These are phyloP conservation scores for Sphaerulina vaccinii DNA, from an alignment of 2,329 filamentous ascomycete species.

Conservation along the genomic window DNA sequence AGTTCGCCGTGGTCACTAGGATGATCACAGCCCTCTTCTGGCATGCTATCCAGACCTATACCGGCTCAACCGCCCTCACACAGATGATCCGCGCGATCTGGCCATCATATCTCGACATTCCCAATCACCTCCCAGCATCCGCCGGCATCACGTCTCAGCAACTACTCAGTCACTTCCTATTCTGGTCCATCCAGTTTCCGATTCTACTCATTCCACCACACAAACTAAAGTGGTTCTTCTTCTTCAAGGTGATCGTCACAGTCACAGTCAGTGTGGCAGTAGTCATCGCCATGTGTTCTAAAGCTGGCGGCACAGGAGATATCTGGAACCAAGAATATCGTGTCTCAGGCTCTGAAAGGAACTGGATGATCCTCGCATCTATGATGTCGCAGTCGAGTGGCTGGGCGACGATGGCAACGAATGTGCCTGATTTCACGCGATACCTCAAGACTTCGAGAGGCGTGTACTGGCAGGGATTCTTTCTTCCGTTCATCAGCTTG, in stretches of 20 bases:
- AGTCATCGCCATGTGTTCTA: constrained; percentile 35
- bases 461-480: constrained; percentile 40
- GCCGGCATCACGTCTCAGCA: constrained; percentile 58
- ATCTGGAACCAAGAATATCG: constrained; percentile 34
- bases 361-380: constrained; percentile 32
- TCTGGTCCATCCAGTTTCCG: constrained; percentile 56
- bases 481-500: constrained; percentile 51
- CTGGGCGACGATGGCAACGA: constrained; percentile 39
- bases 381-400: constrained; percentile 36
- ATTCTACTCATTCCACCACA: constrained; percentile 54
- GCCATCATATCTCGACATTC: constrained; percentile 55
- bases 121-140: constrained; percentile 52
- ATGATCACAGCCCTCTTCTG: constrained; percentile 58
- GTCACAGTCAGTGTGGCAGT: constrained; percentile 55
- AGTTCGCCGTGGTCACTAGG: constrained; percentile 54
- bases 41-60: constrained; percentile 67
- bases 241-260: constrained; percentile 43
- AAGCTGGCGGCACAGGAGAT: constrained; percentile 34
- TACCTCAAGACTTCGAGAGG: constrained; percentile 35
- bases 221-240: constrained; percentile 47
- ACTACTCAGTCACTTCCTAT: constrained; percentile 59
- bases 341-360: constrained; percentile 29
- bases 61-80: constrained; percentile 56
- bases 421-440: constrained; percentile 41
- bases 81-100: constrained; percentile 58